Percentiles rank a stretch among this genome's conserved stretches.
phyloP scores from a whole-genome alignment of 441 rosid species.

The Biscutella laevigata region DNA sequence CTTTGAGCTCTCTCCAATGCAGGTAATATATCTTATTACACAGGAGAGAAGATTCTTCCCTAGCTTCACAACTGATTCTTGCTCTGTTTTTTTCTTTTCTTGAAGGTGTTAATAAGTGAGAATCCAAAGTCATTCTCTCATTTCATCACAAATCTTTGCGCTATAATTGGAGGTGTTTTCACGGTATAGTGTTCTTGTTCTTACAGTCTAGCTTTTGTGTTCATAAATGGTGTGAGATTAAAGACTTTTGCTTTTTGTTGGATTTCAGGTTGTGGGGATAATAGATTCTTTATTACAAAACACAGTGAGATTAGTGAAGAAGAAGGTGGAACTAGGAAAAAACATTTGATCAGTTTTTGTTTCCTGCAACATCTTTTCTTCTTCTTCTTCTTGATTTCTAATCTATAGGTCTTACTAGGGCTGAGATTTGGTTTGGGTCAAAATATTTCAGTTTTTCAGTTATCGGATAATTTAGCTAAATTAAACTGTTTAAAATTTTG shows the following conservation, averaged over 20 bases:
- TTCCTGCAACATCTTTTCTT: no score
- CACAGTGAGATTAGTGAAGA: slow-evolving; percentile 66
- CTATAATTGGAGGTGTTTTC: slow-evolving; percentile 94
- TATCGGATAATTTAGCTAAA: no score
- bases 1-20: no score
- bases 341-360: slow-evolving; percentile 67
- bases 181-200: slow-evolving; percentile 56
- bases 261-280: slow-evolving; percentile 82
- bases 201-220: background rate
- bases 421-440: no score
- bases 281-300: slow-evolving; percentile 67
- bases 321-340: slow-evolving; percentile 79
- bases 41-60: no score
- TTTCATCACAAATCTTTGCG: slow-evolving; percentile 88
- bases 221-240: background rate
- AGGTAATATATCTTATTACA: no score
- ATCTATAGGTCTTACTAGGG: no score
- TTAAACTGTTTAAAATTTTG: no score
- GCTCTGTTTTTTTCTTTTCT: slow-evolving; percentile 5
- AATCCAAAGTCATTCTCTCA: slow-evolving; percentile 72
- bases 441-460: no score
- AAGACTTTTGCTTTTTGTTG: background rate
- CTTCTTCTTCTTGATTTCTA: no score
- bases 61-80: background rate
- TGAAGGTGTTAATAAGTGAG: slow-evolving; percentile 77